Percentiles rank a stretch among this genome's conserved stretches.
Evolutionary conservation across 768 basidiomycete species (phyloP).

Genomic region (Collybiopsis luxurians): DNA sequence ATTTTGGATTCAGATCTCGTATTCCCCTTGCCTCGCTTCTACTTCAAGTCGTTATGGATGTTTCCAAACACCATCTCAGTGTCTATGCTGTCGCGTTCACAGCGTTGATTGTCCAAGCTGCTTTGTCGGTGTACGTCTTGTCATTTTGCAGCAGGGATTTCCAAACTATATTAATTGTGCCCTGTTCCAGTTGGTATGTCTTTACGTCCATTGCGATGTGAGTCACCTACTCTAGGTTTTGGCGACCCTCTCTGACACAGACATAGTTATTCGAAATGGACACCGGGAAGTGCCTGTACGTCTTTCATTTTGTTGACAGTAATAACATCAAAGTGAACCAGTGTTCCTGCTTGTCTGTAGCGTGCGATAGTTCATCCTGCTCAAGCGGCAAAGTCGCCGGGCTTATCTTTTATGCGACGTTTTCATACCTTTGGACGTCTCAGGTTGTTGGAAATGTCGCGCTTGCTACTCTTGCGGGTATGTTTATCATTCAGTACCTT

Average conservation of each 20-base stretch:
- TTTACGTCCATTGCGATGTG: constrained; percentile 77
- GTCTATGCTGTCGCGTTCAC: constrained; percentile 77
- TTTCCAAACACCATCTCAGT: constrained; percentile 77
- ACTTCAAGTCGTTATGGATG: constrained; percentile 81
- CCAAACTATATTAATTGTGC: not conserved
- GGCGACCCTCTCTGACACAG: not conserved
- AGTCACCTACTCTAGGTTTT: constrained; percentile 9
- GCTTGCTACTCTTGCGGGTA: constrained; percentile 76
- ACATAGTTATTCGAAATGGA: constrained; percentile 61
- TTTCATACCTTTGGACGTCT: constrained; percentile 85
- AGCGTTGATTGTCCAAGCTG: constrained; percentile 70
- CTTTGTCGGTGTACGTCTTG: constrained; percentile 59
- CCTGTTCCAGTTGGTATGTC: constrained; percentile 59
- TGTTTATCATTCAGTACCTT: no score
- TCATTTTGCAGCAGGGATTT: not conserved
- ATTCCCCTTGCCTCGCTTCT: constrained; percentile 79
- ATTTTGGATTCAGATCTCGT: constrained; percentile 67
- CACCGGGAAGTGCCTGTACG: constrained; percentile 71
- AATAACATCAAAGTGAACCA: not conserved
- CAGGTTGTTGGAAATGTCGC: constrained; percentile 80
- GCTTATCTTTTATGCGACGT: constrained; percentile 72
- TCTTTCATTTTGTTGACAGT: not conserved
- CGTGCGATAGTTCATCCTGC: constrained; percentile 52
- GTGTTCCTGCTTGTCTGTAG: constrained; percentile 27
- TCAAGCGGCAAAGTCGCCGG: constrained; percentile 77